A percentile compares a stretch with the other conserved stretches of the same genome.
phyloP scores from a whole-genome alignment of 257 asterid genomes.

The Solanum verrucosum region DNA sequence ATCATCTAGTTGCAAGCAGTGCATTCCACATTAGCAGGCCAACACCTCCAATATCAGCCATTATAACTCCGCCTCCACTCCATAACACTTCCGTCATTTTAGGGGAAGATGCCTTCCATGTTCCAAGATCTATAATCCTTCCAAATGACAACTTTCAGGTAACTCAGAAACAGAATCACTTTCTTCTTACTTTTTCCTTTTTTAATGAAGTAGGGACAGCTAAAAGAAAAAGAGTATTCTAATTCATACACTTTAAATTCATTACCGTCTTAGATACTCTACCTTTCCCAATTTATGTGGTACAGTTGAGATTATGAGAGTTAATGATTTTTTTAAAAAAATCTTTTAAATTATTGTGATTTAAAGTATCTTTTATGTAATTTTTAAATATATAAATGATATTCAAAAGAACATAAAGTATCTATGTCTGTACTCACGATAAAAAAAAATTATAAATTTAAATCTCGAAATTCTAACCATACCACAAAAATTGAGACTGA shows the following conservation, averaged over 20 bases:
- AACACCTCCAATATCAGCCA: conserved; percentile 72
- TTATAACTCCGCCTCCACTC: conserved; percentile 51
- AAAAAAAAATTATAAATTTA: background rate
- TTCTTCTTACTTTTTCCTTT: background rate
- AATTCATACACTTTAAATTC: background rate
- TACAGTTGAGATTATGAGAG: background rate
- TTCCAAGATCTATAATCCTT: conserved; percentile 49
- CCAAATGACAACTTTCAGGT: conserved; percentile 68
- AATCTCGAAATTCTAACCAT: background rate
- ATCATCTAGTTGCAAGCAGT: conserved; percentile 31
- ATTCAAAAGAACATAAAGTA: background rate
- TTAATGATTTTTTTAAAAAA: no score
- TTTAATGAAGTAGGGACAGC: background rate
- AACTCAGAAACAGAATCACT: background rate
- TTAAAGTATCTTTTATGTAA: background rate
- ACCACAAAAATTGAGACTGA: background rate
- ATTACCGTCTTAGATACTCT: background rate
- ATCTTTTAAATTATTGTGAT: background rate
- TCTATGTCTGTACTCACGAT: background rate
- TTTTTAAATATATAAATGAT: background rate
- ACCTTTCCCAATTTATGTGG: background rate
- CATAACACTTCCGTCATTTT: conserved; percentile 65
- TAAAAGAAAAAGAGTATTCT: background rate
- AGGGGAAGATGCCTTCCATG: conserved; percentile 66
- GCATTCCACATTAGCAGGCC: conserved; percentile 74